Evolutionary conservation across 2,329 filamentous ascomycete species (phyloP), one percentile per base, ranked within the genome.

Genomic region (Nannizzia gypsea): DNA sequence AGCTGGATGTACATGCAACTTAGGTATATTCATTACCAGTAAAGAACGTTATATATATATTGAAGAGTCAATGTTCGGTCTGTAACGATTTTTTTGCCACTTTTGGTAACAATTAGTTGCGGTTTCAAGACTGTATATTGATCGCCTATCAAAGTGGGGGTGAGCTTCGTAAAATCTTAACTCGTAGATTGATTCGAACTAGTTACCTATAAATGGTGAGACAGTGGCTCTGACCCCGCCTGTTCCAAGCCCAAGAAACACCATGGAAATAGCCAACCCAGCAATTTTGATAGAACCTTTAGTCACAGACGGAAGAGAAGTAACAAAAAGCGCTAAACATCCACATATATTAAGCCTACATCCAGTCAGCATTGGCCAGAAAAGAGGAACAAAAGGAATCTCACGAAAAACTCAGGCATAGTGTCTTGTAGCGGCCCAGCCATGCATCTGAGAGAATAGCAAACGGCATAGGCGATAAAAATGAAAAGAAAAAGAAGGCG

Each of bases 401-500:
- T 20, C 38, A 65, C 64, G 64, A 62, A 20, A 72, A 64, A 55
- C 69, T 68, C 46, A 71, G 62, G 36, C 70, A 61, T 28, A 76
- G 66, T 2, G 71, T 73, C 11, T 64, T 70, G 59, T 72, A 75
- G 38, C 74, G 68, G 13, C 74, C 74, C 11, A 76, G 64, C 57
- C 66, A 71, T n/a, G 66, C 68, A 61, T 76, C 75, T 4, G 73
- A 70, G 5, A 77, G 1, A 42, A 73, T 63, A 3, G 73, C 73
- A 38, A 73, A 69, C 3, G 68, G 46, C 3, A 74, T 60, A 0
- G 74, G 72, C 2, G 68, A 67, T 1, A 73, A 63, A 71, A 64
- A 79, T 78, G 66, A 72, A 64, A 78, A 79, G 66, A 81, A 79
- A 64, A 79, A 79, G 66, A 84, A 83, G 63, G 80, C 81, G 52